Evolutionary conservation across 495 filamentous ascomycete species (phyloP), one percentile per base, ranked within the genome.

Genomic region (Viridothelium virens): DNA sequence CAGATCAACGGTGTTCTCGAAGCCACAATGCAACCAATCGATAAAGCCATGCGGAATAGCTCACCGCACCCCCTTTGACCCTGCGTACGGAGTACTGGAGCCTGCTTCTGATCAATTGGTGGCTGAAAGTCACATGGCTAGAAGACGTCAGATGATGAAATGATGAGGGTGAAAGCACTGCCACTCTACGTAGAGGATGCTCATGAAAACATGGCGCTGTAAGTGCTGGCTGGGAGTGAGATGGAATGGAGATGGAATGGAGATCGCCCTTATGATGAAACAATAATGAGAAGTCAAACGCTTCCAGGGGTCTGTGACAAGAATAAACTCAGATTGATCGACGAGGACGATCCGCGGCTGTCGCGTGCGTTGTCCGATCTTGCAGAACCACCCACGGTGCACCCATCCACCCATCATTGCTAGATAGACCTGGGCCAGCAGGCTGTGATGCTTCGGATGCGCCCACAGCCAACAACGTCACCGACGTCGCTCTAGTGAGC

Each of bases 241-340:
- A 25, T 25, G 25, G 25, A 25, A 25, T 25, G 25, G 18, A 53
- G 12, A 53, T 5, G 11, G 18, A 53, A 14, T 53, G 48, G 5
- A 53, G 12, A 53, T 14, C n/a, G 18, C 48, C 48, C 18, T 25
- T 25, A 25, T 1, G 25, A 31, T 59, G 53, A 59, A 59, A 59
- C 53, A 14, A 59, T 33, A 18, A 59, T n/a, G 5, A 59, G 53
- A 6, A 59, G 25, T 59, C 18, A 36, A 59, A 59, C 53, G 31
- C 53, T 34, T 59, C 31, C 31, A 34, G 31, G 53, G 53, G 53
- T 34, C 53, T 59, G 25, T n/a, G 53, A 59, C 53, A 59, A 59
- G 53, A 59, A 59, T 59, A 59, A 59, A 18, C 53, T 34, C 14
- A 36, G 25, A 59, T 59, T 3, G 53, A 36, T 59, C 31, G 14